Conservation (phyloP, 306 rosid genomes). For the Alnus glutinosa region DNA sequence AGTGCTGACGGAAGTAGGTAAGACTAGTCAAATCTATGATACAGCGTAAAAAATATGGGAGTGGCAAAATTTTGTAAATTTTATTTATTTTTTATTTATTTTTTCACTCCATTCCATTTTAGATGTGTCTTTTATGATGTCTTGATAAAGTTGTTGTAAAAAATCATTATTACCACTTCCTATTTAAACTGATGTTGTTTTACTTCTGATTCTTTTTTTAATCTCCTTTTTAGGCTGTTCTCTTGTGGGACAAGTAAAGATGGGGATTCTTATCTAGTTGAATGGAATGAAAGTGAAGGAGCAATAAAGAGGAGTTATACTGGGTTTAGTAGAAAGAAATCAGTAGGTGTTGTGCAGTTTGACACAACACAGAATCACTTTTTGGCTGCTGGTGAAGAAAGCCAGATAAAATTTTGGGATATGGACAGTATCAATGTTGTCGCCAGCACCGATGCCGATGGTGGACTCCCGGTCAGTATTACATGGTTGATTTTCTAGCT, state of each 20-base stretch:
- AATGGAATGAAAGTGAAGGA: conserved; percentile 92
- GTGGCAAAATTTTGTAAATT: not conserved
- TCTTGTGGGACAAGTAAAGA: conserved; percentile 95
- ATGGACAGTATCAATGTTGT: conserved; percentile 60
- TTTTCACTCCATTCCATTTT: not conserved
- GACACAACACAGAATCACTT: conserved; percentile 81
- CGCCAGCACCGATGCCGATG: conserved; percentile 64
- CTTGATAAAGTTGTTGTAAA: not conserved
- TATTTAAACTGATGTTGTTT: not conserved
- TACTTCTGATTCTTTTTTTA: not conserved
- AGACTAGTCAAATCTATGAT: conserved; percentile 20
- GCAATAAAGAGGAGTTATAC: conserved; percentile 67
- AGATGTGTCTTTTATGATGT: not conserved
- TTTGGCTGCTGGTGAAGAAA: conserved; percentile 88
- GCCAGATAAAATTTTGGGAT: conserved; percentile 88
- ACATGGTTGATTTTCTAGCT: conserved; percentile 18
- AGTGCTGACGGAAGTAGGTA: conserved; percentile 88
- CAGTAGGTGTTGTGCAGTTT: conserved; percentile 75
- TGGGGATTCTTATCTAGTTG: conserved; percentile 82
- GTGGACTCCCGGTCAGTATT: conserved; percentile 73
- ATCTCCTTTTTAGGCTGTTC: conserved; percentile 56
- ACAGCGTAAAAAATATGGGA: too few relatives aligned
- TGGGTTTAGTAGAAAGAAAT: conserved; percentile 81
- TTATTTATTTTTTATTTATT: not conserved
- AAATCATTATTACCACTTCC: not conserved